Conservation (phyloP, 2,329 filamentous ascomycete species). For the Pyricularia pennisetigena region DNA sequence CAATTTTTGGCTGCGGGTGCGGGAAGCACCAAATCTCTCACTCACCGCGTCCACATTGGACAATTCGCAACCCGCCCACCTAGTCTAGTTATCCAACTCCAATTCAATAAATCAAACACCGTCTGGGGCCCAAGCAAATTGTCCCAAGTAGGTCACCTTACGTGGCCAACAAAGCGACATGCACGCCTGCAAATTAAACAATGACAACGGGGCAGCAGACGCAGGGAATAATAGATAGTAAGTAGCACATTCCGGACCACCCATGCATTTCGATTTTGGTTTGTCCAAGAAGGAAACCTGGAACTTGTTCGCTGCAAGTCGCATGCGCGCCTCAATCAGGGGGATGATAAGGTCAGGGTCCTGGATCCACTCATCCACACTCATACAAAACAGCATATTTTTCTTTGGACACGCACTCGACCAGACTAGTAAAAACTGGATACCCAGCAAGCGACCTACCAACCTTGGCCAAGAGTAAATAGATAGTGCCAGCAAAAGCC, state of each 20-base stretch:
- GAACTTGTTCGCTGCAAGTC: background rate
- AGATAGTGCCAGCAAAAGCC: background rate
- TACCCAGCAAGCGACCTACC: background rate
- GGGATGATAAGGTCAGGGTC: background rate
- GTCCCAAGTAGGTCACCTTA: too few relatives aligned
- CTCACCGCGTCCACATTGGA: background rate
- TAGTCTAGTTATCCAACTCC: too few relatives aligned
- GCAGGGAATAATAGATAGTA: background rate
- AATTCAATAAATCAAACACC: too few relatives aligned
- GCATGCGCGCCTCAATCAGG: background rate
- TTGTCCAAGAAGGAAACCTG: background rate
- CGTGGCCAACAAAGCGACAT: background rate
- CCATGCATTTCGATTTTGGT: background rate
- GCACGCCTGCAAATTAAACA: background rate
- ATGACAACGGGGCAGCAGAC: background rate
- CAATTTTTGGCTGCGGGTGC: background rate
- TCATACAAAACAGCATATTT: background rate
- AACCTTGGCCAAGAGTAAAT: background rate
- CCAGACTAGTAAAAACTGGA: background rate
- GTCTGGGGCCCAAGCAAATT: too few relatives aligned
- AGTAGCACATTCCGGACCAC: background rate
- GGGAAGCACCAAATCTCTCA: background rate
- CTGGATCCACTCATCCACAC: background rate
- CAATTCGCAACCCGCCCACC: background rate
- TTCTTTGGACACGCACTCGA: background rate